These are phyloP conservation scores for Acacia acuminata DNA, from an alignment of 306 rosid species.

Conservation along the genomic window DNA sequence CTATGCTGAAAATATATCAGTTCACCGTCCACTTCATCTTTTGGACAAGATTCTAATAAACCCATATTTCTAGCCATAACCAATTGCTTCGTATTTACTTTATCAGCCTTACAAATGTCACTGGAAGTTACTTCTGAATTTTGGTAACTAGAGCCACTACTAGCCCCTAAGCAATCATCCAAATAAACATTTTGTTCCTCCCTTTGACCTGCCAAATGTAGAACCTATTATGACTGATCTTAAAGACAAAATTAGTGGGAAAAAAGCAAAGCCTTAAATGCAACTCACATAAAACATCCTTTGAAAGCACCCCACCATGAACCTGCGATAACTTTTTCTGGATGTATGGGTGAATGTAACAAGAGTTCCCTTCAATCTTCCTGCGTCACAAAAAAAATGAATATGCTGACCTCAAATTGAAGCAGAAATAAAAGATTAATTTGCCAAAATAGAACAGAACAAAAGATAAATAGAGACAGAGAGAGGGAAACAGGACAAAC, in stretches of 20 bases:
- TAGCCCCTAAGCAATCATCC: conserved; percentile 46
- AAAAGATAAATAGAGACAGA: no score
- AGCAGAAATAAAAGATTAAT: background rate
- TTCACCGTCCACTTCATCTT: conserved; percentile 93
- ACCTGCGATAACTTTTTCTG: conserved; percentile 48
- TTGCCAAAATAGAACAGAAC: no score
- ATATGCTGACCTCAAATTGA: conserved; percentile 12
- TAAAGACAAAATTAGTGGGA: background rate
- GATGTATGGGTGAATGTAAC: conserved; percentile 67
- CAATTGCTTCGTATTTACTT: conserved; percentile 48
- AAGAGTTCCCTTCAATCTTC: conserved; percentile 43
- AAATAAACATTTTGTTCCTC: conserved; percentile 44
- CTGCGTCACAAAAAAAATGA: conserved; percentile 47
- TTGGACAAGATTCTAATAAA: conserved; percentile 54
- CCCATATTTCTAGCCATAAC: conserved; percentile 46
- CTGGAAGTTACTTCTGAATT: conserved; percentile 42
- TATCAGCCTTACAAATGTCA: conserved; percentile 47
- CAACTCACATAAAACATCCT: conserved; percentile 42
- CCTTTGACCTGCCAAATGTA: conserved; percentile 49
- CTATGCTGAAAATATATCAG: conserved; percentile 74
- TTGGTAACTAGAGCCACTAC: conserved; percentile 53
- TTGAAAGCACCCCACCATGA: conserved; percentile 43
- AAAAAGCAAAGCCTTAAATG: conserved; percentile 31
- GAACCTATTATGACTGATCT: conserved; percentile 36
- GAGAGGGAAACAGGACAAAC: no score